Conservation (phyloP, 495 filamentous ascomycete species). For the Sordaria brevicollis region DNA sequence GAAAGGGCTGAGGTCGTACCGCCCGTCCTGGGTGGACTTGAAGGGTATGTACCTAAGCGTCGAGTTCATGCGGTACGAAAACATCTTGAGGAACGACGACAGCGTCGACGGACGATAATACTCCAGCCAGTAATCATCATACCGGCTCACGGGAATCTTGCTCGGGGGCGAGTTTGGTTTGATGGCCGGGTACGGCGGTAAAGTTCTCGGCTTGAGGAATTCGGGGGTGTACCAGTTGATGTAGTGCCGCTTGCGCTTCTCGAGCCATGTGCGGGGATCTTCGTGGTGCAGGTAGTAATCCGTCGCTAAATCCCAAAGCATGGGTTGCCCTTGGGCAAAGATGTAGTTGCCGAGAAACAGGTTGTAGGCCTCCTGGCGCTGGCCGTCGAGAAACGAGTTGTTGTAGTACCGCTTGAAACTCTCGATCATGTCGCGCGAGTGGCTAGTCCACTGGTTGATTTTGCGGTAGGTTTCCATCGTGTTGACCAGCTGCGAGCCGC, state of each 20-base stretch:
- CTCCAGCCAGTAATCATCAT: slow-evolving; percentile 97
- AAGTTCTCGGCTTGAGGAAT: slow-evolving; percentile 49
- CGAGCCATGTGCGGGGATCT: slow-evolving; percentile 62
- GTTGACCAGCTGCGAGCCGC: slow-evolving; percentile 93
- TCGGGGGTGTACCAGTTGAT: slow-evolving; percentile 83
- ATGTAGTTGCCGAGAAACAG: slow-evolving; percentile 96
- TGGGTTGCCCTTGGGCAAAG: slow-evolving; percentile 79
- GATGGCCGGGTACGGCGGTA: slow-evolving; percentile 39
- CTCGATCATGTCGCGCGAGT: slow-evolving; percentile 97
- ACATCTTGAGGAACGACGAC: slow-evolving; percentile 81
- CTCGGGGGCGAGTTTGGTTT: slow-evolving; percentile 21
- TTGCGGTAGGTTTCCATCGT: slow-evolving; percentile 98
- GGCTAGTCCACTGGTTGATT: slow-evolving; percentile 97
- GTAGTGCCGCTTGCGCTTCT: slow-evolving; percentile 52
- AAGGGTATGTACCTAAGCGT: slow-evolving; percentile 72
- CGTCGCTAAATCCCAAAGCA: slow-evolving; percentile 93
- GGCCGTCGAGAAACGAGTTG: slow-evolving; percentile 93
- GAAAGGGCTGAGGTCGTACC: slow-evolving; percentile 76
- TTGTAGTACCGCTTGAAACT: slow-evolving; percentile 99
- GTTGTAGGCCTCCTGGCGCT: slow-evolving; percentile 96
- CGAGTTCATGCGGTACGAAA: slow-evolving; percentile 81
- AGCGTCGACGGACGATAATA: slow-evolving; percentile 84
- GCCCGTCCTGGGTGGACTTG: slow-evolving; percentile 54
- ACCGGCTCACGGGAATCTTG: slow-evolving; percentile 51
- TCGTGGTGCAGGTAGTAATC: slow-evolving; percentile 96